Evolutionary conservation across 768 basidiomycete genomes (phyloP).

Genomic region (Hygrophorus russula): DNA sequence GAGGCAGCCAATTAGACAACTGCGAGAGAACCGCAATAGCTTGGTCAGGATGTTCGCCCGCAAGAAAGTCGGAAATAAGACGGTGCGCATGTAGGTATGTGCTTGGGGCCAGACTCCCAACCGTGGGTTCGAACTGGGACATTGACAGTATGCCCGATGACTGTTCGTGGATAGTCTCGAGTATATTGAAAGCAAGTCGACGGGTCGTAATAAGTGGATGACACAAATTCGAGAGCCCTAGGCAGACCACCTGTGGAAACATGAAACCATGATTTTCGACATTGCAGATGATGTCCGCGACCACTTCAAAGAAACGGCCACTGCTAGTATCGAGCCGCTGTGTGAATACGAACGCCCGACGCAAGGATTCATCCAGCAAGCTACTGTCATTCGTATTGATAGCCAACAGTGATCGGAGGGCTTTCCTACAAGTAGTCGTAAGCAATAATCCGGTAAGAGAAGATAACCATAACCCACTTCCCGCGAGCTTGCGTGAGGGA

Average conservation of each 20-base stretch:
- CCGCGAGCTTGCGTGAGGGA: constrained; percentile 38
- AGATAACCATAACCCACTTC: constrained; percentile 41
- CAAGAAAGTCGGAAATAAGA: constrained; percentile 65
- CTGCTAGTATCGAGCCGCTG: constrained; percentile 45
- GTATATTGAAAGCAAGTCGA: constrained; percentile 64
- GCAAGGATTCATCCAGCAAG: constrained; percentile 54
- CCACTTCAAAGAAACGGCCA: constrained; percentile 65
- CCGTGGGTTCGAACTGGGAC: constrained; percentile 61
- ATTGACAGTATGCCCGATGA: constrained; percentile 56
- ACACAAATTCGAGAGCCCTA: constrained; percentile 79
- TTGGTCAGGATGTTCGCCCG: constrained; percentile 62
- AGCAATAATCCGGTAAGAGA: neutral
- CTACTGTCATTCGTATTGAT: constrained; percentile 41
- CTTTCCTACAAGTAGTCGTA: constrained; percentile 42
- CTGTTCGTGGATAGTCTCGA: constrained; percentile 63
- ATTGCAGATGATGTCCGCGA: constrained; percentile 58
- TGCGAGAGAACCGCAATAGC: constrained; percentile 57
- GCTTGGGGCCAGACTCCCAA: constrained; percentile 60
- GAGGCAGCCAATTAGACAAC: constrained; percentile 62
- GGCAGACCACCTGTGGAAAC: constrained; percentile 63
- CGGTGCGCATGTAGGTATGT: constrained; percentile 77
- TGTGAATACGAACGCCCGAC: constrained; percentile 54
- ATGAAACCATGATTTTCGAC: constrained; percentile 45
- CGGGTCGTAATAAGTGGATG: constrained; percentile 57
- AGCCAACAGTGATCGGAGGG: constrained; percentile 57